These are phyloP conservation scores for Colletotrichum navitas DNA, from an alignment of 2,329 filamentous ascomycete species.

Conservation along the genomic window DNA sequence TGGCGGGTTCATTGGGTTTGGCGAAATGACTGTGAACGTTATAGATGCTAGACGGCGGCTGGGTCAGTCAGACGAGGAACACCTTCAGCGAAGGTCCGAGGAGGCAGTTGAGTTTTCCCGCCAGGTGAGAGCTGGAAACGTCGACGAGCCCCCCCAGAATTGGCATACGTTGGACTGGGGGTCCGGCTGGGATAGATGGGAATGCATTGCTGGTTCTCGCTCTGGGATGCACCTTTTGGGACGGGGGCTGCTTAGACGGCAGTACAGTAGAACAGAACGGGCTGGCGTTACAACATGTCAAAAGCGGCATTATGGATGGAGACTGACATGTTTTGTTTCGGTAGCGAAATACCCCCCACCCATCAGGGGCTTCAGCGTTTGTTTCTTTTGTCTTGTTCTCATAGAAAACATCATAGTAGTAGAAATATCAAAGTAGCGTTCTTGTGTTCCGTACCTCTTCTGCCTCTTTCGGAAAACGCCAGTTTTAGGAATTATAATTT, in stretches of 20 bases:
- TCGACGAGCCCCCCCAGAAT: not conserved
- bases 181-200: not conserved
- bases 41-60: constrained; percentile 19
- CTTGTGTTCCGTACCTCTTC: not conserved
- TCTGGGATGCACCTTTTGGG: not conserved
- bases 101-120: constrained; percentile 25
- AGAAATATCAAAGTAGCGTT: not conserved
- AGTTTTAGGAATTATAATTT: not conserved
- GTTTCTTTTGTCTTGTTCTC: not conserved
- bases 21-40: constrained; percentile 23
- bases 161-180: constrained; percentile 17
- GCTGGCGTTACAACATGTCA: not conserved
- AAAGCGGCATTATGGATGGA: not conserved
- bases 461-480: no score
- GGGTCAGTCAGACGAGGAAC: constrained; percentile 1
- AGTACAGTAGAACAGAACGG: not conserved
- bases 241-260: not conserved
- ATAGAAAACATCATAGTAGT: not conserved
- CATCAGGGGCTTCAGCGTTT: not conserved
- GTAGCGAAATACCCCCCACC: not conserved
- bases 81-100: constrained; percentile 10
- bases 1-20: constrained; percentile 39
- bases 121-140: constrained; percentile 8
- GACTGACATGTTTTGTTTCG: not conserved
- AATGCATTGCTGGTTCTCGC: not conserved